A percentile compares a stretch with the other conserved stretches of the same genome.
Evolutionary conservation across 2,329 filamentous ascomycete genomes (phyloP).

Genomic region (Boeremia exigua): DNA sequence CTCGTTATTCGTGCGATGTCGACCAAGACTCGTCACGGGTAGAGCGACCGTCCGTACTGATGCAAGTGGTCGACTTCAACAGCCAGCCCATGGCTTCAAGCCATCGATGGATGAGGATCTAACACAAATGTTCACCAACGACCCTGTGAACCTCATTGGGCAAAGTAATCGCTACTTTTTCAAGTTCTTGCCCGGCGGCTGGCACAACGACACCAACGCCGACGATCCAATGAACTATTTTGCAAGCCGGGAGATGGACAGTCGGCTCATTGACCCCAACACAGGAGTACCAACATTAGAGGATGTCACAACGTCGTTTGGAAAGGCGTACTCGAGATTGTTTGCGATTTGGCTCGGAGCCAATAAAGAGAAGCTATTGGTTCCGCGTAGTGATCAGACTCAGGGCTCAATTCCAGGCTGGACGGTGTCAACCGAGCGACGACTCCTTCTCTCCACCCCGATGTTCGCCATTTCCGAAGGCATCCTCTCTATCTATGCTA

Average conservation of each 20-base stretch:
- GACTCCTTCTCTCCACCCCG: slow-evolving; percentile 57
- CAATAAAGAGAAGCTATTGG: slow-evolving; percentile 51
- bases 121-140: slow-evolving; percentile 31
- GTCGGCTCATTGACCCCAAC: slow-evolving; percentile 45
- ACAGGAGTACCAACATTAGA: slow-evolving; percentile 42
- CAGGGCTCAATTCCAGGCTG: neutral
- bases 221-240: slow-evolving; percentile 58
- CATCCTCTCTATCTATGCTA: slow-evolving; percentile 54
- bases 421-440: slow-evolving; percentile 36
- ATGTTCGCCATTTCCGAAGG: slow-evolving; percentile 56
- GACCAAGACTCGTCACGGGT: slow-evolving; percentile 39
- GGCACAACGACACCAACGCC: slow-evolving; percentile 58
- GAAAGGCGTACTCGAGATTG: slow-evolving; percentile 44
- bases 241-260: slow-evolving; percentile 40
- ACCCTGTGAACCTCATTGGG: slow-evolving; percentile 27
- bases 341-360: slow-evolving; percentile 55
- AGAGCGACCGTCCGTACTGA: slow-evolving; percentile 47
- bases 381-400: neutral
- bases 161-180: slow-evolving; percentile 37
- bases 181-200: slow-evolving; percentile 25
- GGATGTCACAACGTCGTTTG: slow-evolving; percentile 28
- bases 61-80: slow-evolving; percentile 35
- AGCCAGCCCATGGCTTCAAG: neutral
- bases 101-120: neutral
- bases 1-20: slow-evolving; percentile 47